phyloP scores from a whole-genome alignment of 441 rosid genomes.

The Syzygium syzygioides region DNA sequence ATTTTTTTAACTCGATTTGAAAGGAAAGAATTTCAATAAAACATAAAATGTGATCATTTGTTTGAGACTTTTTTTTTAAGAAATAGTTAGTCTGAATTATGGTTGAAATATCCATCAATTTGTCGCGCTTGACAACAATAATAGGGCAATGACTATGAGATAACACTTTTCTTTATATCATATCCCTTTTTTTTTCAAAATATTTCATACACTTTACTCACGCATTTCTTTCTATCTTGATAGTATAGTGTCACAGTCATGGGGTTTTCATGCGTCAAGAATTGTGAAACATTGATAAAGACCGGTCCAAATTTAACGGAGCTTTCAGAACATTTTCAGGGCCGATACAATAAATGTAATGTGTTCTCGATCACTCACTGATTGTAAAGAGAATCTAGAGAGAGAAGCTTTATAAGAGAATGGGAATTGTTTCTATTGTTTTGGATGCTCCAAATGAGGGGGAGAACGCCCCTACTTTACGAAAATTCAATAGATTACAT shows the following conservation, averaged over 20 bases:
- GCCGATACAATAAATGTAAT: too few relatives aligned
- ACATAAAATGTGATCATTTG: background rate
- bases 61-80: background rate
- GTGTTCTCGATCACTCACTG: too few relatives aligned
- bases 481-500: too few relatives aligned
- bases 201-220: fast-evolving
- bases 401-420: too few relatives aligned
- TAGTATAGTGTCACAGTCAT: too few relatives aligned
- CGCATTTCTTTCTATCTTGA: fast-evolving
- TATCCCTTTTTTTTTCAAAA: background rate
- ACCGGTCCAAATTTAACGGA: too few relatives aligned
- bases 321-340: fast-evolving
- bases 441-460: too few relatives aligned
- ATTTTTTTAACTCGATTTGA: background rate
- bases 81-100: background rate
- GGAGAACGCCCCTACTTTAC: too few relatives aligned
- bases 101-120: fast-evolving
- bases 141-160: fast-evolving
- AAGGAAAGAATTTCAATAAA: background rate
- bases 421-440: too few relatives aligned
- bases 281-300: fast-evolving
- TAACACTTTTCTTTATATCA: fast-evolving
- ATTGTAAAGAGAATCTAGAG: too few relatives aligned
- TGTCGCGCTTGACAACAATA: fast-evolving
- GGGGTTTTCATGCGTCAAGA: fast-evolving